Evolutionary conservation across 2,329 filamentous ascomycete species (phyloP), one percentile per base, ranked within the genome.

Genomic region (Penicillium frequentans): DNA sequence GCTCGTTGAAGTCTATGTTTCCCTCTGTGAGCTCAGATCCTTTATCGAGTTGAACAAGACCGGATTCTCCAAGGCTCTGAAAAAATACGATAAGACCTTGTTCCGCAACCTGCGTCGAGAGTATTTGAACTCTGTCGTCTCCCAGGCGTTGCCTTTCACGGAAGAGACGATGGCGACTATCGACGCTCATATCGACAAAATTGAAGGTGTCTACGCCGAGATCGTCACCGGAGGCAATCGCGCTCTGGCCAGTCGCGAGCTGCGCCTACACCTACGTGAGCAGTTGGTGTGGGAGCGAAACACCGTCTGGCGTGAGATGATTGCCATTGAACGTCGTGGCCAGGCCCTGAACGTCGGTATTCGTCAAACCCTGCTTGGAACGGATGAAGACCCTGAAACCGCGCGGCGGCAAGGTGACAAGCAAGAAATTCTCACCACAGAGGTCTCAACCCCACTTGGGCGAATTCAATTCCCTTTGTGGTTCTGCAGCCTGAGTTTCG

Each of bases 241-340:
- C 3, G 81, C 84, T 6, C 78, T 89, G 13, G 93, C 95, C 5
- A 90, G 87, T 68, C 88, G 90, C 64, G 95, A 98, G 70, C 81
- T 99, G 56, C 86, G 95, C 53, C 85, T 96, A 29, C 93, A 99
- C 70, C 83, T 99, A 26, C 84, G 95, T 56, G 96, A 99, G 76
- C 95, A 99, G 73, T 93, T 99, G 21, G 93, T 98, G 0, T 99
- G 95, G 96, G 96, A 99, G 74, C 86, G 95, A 56, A 99, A 99
- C 71, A 99, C 95, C 0, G 95, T 99, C 19, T 99, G 95, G 95
- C 84, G 96, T 77, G 95, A 99, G 68, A 95, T 99, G 86, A 99
- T 99, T 72, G 95, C 93, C 52, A 93, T 99, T 65, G 96, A 99
- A 78, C 85, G 95, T 23, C 93, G 96, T 71, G 91, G 91, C 1